phyloP scores from a whole-genome alignment of 2,329 filamentous ascomycete species.

The Colletotrichum orchidophilum region DNA sequence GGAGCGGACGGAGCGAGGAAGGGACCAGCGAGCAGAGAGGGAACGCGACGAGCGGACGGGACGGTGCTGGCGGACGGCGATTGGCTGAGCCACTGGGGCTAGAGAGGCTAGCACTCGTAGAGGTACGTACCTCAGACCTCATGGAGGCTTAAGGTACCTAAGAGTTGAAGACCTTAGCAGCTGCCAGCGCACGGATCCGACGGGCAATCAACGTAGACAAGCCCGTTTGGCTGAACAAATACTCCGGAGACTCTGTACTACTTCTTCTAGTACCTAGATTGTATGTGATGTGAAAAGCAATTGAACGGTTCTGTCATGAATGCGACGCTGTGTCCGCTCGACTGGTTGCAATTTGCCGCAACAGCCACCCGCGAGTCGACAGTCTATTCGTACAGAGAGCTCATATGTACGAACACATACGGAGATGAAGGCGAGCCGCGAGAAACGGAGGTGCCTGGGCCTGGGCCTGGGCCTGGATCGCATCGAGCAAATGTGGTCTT shows the following conservation, averaged over 20 bases:
- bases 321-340: neutral
- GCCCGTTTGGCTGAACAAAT: neutral
- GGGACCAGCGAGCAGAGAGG: slow-evolving; percentile 4
- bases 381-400: neutral
- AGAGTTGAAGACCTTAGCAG: neutral
- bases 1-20: slow-evolving; percentile 18
- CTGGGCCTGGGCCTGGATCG: neutral
- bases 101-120: too few species aligned
- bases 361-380: neutral
- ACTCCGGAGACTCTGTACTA: neutral
- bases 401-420: too few species aligned
- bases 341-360: neutral
- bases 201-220: neutral
- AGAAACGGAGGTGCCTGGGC: neutral
- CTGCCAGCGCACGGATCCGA: slow-evolving; percentile 10
- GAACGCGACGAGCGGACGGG: slow-evolving; percentile 3
- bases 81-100: slow-evolving; percentile 17
- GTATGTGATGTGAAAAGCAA: neutral
- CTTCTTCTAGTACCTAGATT: neutral
- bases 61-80: slow-evolving; percentile 22
- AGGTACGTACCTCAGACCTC: too few species aligned
- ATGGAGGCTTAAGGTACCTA: neutral
- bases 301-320: neutral
- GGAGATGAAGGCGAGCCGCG: neutral
- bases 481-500: neutral